Percentiles rank a stretch among this genome's conserved stretches.
Evolutionary conservation across 352 stramenopile genomes (phyloP).

Genomic region (Pythium chondricola): DNA sequence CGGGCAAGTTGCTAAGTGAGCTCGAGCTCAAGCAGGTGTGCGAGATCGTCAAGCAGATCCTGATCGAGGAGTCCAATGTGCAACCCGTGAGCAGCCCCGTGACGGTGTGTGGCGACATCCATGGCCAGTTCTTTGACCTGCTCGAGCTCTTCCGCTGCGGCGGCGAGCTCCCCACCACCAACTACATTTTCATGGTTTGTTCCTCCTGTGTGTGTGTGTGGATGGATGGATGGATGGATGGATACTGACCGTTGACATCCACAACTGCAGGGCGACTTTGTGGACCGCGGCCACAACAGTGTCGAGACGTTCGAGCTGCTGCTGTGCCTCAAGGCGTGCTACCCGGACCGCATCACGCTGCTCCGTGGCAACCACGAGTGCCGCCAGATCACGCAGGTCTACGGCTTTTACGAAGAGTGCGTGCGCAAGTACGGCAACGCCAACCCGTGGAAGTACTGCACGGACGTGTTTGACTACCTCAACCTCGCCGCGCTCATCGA

Average conservation of each 20-base stretch:
- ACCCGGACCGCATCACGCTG: slow-evolving; percentile 85
- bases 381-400: slow-evolving; percentile 96
- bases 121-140: slow-evolving; percentile 89
- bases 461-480: slow-evolving; percentile 96
- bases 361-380: slow-evolving; percentile 88
- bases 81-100: slow-evolving; percentile 86
- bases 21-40: slow-evolving; percentile 87
- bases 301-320: slow-evolving; percentile 88
- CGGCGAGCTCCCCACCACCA: slow-evolving; percentile 78
- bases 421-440: slow-evolving; percentile 96
- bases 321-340: slow-evolving; percentile 82
- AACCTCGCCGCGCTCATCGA: slow-evolving; percentile 94
- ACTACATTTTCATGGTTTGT: slow-evolving; percentile 89
- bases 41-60: slow-evolving; percentile 87
- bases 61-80: slow-evolving; percentile 91
- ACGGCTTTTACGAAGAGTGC: slow-evolving; percentile 97
- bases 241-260: slow-evolving; percentile 2
- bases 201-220: neutral
- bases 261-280: slow-evolving; percentile 71
- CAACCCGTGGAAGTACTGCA: slow-evolving; percentile 95
- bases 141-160: slow-evolving; percentile 85
- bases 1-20: slow-evolving; percentile 78
- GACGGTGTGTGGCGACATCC: slow-evolving; percentile 86
- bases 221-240: slow-evolving; percentile 6
- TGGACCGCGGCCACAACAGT: slow-evolving; percentile 87